Percentiles rank a stretch among this genome's conserved stretches.
phyloP scores from a whole-genome alignment of 371 early-diverging fungal genomes.

The Mucor piriformis region DNA sequence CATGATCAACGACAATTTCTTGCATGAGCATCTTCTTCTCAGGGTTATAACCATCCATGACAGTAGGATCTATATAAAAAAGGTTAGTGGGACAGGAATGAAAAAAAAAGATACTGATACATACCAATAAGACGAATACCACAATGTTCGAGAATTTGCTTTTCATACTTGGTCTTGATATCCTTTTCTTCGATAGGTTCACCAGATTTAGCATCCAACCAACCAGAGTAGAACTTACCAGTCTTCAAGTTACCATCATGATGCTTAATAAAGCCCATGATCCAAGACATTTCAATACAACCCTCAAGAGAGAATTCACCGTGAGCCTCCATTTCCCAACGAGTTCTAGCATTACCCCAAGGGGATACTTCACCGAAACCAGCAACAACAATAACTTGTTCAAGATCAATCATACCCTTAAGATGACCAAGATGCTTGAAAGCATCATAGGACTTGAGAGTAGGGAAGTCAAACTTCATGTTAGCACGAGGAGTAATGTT shows the following conservation, averaged over 20 bases:
- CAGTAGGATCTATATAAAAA: constrained; percentile 65
- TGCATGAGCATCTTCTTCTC: constrained; percentile 87
- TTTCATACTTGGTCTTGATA: constrained; percentile 93
- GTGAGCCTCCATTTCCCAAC: constrained; percentile 96
- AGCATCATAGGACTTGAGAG: constrained; percentile 65
- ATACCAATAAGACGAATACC: constrained; percentile 93
- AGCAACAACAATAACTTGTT: constrained; percentile 91
- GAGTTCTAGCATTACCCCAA: constrained; percentile 91
- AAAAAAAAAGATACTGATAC: constrained; percentile 11
- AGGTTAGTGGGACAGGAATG: constrained; percentile 7
- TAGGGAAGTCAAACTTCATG: constrained; percentile 92
- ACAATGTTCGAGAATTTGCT: constrained; percentile 88
- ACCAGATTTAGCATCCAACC: constrained; percentile 90
- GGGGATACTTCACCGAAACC: constrained; percentile 97
- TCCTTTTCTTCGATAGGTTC: constrained; percentile 93
- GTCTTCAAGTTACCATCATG: constrained; percentile 87
- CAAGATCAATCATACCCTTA: constrained; percentile 89
- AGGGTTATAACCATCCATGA: constrained; percentile 93
- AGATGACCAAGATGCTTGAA: constrained; percentile 76
- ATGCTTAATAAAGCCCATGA: constrained; percentile 94
- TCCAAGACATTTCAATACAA: constrained; percentile 97
- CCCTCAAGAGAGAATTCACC: constrained; percentile 96
- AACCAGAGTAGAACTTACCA: constrained; percentile 85
- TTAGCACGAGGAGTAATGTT: constrained; percentile 89
- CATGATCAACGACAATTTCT: constrained; percentile 91